Percentiles rank a stretch among this genome's conserved stretches.
These are phyloP conservation scores for Corylus avellana DNA, from an alignment of 306 rosid species.

Conservation along the genomic window DNA sequence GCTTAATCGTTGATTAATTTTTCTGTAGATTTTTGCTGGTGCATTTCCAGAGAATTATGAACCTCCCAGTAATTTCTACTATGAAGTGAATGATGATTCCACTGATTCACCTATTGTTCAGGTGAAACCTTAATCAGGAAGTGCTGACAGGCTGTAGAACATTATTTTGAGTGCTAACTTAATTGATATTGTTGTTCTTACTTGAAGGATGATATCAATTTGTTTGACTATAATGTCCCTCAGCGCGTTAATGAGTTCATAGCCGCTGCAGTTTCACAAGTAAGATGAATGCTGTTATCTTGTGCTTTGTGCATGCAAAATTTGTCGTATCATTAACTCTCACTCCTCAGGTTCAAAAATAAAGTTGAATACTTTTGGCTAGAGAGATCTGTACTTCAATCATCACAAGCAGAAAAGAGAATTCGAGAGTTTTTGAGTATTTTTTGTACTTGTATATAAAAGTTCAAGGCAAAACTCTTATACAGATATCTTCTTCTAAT, in stretches of 20 bases:
- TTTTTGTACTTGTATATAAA: not conserved
- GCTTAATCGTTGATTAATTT: not conserved
- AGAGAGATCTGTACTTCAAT: not conserved
- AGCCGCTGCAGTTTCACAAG: slow-evolving; percentile 59
- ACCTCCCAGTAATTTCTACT: slow-evolving; percentile 58
- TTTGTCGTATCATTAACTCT: not conserved
- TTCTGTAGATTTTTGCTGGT: slow-evolving; percentile 52
- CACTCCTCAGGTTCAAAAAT: too few species aligned
- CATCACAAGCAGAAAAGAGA: not conserved
- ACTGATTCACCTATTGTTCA: slow-evolving; percentile 54
- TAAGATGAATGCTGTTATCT: slow-evolving; percentile 11
- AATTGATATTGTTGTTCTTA: not conserved
- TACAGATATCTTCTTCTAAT: not conserved
- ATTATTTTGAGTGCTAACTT: not conserved
- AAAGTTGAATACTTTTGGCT: too few species aligned
- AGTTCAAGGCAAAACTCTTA: not conserved
- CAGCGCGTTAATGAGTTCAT: slow-evolving; percentile 54
- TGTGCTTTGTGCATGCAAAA: not conserved
- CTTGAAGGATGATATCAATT: slow-evolving; percentile 44
- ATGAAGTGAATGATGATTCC: slow-evolving; percentile 56
- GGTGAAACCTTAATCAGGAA: slow-evolving; percentile 31
- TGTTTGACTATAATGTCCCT: slow-evolving; percentile 60
- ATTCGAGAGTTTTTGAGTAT: not conserved
- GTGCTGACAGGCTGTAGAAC: slow-evolving; percentile 22
- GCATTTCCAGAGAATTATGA: slow-evolving; percentile 56